A percentile compares a stretch with the other conserved stretches of the same genome.
Conservation (phyloP, 176 grass and related monocot species). For the Areca catechu region DNA sequence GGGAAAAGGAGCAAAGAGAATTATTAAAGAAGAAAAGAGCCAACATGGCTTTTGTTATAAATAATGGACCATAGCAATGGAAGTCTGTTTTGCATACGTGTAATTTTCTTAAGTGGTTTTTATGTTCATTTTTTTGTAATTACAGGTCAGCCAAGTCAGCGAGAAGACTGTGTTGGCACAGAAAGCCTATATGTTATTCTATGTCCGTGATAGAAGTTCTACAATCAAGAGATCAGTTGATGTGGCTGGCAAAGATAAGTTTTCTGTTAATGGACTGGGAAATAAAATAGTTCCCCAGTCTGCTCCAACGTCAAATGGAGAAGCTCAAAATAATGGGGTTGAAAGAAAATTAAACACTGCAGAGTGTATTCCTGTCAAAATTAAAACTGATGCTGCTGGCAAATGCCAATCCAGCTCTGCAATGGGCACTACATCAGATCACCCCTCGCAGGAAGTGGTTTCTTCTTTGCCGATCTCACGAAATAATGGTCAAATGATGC, state of each 20-base stretch:
- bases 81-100: too few relatives aligned
- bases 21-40: too few relatives aligned
- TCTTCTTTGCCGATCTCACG: not conserved
- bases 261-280: constrained; percentile 19
- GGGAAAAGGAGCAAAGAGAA: too few relatives aligned
- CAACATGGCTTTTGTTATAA: too few relatives aligned
- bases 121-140: constrained; percentile 7
- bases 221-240: constrained; percentile 23
- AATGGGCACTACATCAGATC: not conserved
- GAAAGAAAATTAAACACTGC: constrained; percentile 17
- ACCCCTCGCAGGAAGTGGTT: constrained; percentile 8
- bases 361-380: constrained; percentile 1
- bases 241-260: constrained; percentile 21
- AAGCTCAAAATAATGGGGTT: constrained; percentile 14
- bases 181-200: constrained; percentile 97
- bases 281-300: constrained; percentile 31
- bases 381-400: constrained; percentile 7
- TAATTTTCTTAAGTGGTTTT: not conserved
- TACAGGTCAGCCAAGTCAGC: constrained; percentile 81
- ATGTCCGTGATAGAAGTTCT: constrained; percentile 67
- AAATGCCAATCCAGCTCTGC: constrained; percentile 8
- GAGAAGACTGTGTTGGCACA: constrained; percentile 74
- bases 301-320: constrained; percentile 25
- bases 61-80: too few relatives aligned
- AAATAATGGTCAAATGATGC: constrained; percentile 28